Percentiles rank a stretch among this genome's conserved stretches.
These are phyloP conservation scores for Candida endomychidarum DNA, from an alignment of 805 yeast species.

Conservation along the genomic window DNA sequence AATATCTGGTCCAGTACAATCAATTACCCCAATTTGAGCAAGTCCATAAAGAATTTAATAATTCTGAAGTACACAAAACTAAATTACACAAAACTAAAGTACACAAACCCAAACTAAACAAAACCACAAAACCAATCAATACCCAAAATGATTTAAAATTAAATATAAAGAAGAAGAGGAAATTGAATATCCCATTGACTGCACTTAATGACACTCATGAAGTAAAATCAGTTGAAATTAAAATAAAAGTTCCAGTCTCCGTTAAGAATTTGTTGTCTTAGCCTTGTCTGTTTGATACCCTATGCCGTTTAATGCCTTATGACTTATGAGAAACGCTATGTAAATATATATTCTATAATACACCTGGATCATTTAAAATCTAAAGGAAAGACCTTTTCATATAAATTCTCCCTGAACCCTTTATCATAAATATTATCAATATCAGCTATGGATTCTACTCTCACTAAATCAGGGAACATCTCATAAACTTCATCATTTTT, in stretches of 20 bases:
- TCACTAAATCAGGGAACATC: constrained; percentile 1
- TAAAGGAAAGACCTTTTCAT: constrained; percentile 17
- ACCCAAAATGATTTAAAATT: background rate
- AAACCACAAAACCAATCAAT: background rate
- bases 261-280: constrained; percentile 6
- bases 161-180: constrained; percentile 3
- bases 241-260: constrained; percentile 8
- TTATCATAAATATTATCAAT: constrained; percentile 46
- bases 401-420: constrained; percentile 46
- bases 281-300: no score
- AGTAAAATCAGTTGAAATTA: background rate
- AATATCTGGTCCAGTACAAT: constrained; percentile 11
- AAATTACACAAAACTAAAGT: background rate
- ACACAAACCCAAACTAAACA: background rate
- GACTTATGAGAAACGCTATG: no score
- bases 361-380: no score
- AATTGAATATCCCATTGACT: constrained; percentile 9
- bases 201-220: constrained; percentile 6
- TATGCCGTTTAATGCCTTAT: no score
- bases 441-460: constrained; percentile 11
- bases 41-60: background rate
- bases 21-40: constrained; percentile 11
- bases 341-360: no score
- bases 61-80: no score
- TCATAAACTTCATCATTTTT: constrained; percentile 11